A percentile compares a stretch with the other conserved stretches of the same genome.
phyloP scores from a whole-genome alignment of 2,329 filamentous ascomycete genomes.

The Arthrobotrys iridis region DNA sequence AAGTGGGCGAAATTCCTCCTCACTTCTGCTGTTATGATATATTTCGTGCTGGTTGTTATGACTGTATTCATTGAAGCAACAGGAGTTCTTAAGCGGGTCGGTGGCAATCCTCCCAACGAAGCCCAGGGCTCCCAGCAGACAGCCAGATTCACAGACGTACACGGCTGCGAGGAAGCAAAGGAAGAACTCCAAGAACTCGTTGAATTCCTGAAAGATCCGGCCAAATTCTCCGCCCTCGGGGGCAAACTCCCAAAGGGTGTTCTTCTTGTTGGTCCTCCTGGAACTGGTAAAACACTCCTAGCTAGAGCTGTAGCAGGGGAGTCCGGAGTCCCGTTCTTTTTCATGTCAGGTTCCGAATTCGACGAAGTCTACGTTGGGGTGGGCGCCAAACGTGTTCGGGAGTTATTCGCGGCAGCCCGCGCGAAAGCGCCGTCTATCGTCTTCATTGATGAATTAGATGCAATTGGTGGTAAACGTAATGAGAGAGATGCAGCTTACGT shows the following conservation, averaged over 20 bases:
- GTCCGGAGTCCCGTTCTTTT: slow-evolving; percentile 98
- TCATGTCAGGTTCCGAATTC: slow-evolving; percentile 99
- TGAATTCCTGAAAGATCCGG: slow-evolving; percentile 92
- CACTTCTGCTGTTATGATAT: slow-evolving; percentile 80
- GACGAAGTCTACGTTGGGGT: slow-evolving; percentile 99
- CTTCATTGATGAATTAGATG: slow-evolving; percentile 93
- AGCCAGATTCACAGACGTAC: slow-evolving; percentile 89
- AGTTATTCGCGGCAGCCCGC: slow-evolving; percentile 85
- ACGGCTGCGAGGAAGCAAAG: slow-evolving; percentile 97
- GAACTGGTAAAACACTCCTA: slow-evolving; percentile 95
- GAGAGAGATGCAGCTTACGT: slow-evolving; percentile 92
- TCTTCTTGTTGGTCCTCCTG: slow-evolving; percentile 90
- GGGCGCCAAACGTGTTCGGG: slow-evolving; percentile 92
- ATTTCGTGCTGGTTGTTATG: slow-evolving; percentile 80
- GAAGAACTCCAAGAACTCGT: slow-evolving; percentile 97
- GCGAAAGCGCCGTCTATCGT: slow-evolving; percentile 90
- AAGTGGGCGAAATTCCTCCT: slow-evolving; percentile 90
- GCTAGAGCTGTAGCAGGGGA: slow-evolving; percentile 96
- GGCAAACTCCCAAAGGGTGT: slow-evolving; percentile 98
- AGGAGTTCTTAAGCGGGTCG: slow-evolving; percentile 80
- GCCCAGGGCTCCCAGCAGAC: slow-evolving; percentile 93
- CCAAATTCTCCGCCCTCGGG: slow-evolving; percentile 90
- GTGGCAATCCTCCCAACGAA: slow-evolving; percentile 77
- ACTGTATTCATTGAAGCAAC: slow-evolving; percentile 84
- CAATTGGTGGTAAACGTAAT: slow-evolving; percentile 92